Conservation (phyloP, 805 yeast species). For the Kodamaea nitidulidarum region DNA sequence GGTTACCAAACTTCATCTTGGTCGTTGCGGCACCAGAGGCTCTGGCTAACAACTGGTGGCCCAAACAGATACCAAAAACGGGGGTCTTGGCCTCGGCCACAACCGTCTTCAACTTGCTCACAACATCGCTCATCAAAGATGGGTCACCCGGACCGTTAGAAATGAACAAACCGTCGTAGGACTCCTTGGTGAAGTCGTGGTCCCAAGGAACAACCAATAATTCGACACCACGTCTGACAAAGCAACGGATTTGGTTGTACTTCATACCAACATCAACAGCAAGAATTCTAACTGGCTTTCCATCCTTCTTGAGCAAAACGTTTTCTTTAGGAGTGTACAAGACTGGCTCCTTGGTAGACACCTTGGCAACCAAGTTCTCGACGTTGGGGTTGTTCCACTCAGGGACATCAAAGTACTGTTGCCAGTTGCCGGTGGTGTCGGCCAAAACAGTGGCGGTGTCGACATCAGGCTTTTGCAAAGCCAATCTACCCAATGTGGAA, state of each 20-base stretch:
- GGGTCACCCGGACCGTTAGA: slow-evolving; percentile 99
- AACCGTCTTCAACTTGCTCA: slow-evolving; percentile 53
- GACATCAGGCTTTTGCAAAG: slow-evolving; percentile 48
- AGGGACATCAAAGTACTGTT: slow-evolving; percentile 60
- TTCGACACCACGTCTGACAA: slow-evolving; percentile 94
- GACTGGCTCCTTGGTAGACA: slow-evolving; percentile 73
- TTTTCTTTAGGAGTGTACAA: slow-evolving; percentile 68
- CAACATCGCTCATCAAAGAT: slow-evolving; percentile 68
- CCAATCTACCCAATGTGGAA: slow-evolving; percentile 86
- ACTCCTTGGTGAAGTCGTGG: slow-evolving; percentile 73
- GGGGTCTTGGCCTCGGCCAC: slow-evolving; percentile 73
- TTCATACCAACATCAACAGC: slow-evolving; percentile 98
- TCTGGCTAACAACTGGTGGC: slow-evolving; percentile 94
- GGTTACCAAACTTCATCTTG: slow-evolving; percentile 95
- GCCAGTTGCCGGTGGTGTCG: slow-evolving; percentile 47
- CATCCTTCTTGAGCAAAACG: slow-evolving; percentile 56
- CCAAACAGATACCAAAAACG: slow-evolving; percentile 95
- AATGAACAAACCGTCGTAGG: slow-evolving; percentile 90
- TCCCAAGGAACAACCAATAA: slow-evolving; percentile 94
- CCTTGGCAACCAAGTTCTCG: slow-evolving; percentile 87
- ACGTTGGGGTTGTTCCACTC: slow-evolving; percentile 93
- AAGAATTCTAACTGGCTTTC: slow-evolving; percentile 73
- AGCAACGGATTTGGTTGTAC: slow-evolving; percentile 95
- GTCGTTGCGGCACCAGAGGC: slow-evolving; percentile 92
- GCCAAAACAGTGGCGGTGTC: slow-evolving; percentile 30